A percentile compares a stretch with the other conserved stretches of the same genome.
phyloP scores from a whole-genome alignment of 306 rosid species.

The Astragalus membranaceus region DNA sequence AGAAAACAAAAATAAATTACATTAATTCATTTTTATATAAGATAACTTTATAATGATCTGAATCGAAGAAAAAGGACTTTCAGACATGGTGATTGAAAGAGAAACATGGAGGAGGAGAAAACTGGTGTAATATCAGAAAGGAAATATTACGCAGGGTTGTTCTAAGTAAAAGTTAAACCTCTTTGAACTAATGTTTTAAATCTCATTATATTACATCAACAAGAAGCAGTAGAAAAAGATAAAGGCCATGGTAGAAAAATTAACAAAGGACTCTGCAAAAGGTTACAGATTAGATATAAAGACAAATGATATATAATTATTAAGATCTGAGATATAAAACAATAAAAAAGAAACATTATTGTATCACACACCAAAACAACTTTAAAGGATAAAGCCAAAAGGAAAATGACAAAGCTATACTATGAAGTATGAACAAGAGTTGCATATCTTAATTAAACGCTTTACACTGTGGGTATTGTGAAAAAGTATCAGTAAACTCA shows the following conservation, averaged over 20 bases:
- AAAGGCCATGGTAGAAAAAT: background rate
- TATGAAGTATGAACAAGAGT: background rate
- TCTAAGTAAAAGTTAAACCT: background rate
- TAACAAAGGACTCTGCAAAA: constrained; percentile 7
- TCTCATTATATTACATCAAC: background rate
- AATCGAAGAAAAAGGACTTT: background rate
- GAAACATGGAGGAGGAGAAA: background rate
- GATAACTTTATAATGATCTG: background rate
- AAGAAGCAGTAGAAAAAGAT: background rate
- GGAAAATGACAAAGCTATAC: background rate
- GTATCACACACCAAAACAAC: constrained; percentile 3
- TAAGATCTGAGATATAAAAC: background rate
- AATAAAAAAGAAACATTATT: background rate
- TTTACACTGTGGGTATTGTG: background rate
- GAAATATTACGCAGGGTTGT: background rate
- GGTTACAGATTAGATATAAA: constrained; percentile 1
- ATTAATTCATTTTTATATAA: background rate
- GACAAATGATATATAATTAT: background rate
- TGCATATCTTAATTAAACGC: background rate
- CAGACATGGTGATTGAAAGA: background rate
- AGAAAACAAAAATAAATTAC: background rate
- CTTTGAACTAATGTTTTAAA: background rate
- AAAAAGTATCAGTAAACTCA: background rate
- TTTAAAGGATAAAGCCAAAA: background rate
- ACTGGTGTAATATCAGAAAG: background rate